A percentile compares a stretch with the other conserved stretches of the same genome.
Conservation (phyloP, 2,329 filamentous ascomycete species). For the Eutypa lata region DNA sequence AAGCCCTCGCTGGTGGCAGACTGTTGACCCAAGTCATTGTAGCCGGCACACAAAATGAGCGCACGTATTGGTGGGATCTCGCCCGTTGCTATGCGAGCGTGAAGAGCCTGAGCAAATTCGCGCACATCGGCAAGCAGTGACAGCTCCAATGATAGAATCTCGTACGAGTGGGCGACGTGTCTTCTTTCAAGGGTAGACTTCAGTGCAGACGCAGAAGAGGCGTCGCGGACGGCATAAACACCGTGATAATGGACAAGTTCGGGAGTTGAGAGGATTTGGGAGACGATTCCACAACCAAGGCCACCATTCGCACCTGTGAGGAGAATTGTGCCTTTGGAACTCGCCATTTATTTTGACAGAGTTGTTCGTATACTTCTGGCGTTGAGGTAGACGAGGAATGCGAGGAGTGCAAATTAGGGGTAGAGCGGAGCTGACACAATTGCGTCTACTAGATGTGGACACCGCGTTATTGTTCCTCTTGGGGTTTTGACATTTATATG, state of each 20-base stretch:
- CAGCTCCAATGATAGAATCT: neutral
- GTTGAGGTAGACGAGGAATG: no score
- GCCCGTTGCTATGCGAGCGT: neutral
- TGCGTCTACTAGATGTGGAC: no score
- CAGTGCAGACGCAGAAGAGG: neutral
- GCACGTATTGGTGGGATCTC: constrained; percentile 20
- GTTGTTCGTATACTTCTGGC: no score
- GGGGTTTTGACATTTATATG: no score
- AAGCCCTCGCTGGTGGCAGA: constrained; percentile 13
- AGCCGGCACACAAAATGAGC: constrained; percentile 23
- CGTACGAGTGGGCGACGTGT: neutral
- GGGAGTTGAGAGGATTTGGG: neutral
- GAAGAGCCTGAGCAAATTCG: neutral
- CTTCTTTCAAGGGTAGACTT: neutral
- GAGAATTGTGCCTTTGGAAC: neutral
- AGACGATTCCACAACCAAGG: neutral
- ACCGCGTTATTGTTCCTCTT: no score
- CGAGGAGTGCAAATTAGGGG: no score
- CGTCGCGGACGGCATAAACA: neutral
- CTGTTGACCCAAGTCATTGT: constrained; percentile 10
- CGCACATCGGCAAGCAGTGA: neutral
- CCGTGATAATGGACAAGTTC: neutral
- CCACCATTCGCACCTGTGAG: neutral
- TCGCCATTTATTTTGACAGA: neutral
- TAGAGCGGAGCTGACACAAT: no score